Base-by-base conservation (phyloP, 2,329 filamentous ascomycete species). In the Xylaria sp. region DNA sequence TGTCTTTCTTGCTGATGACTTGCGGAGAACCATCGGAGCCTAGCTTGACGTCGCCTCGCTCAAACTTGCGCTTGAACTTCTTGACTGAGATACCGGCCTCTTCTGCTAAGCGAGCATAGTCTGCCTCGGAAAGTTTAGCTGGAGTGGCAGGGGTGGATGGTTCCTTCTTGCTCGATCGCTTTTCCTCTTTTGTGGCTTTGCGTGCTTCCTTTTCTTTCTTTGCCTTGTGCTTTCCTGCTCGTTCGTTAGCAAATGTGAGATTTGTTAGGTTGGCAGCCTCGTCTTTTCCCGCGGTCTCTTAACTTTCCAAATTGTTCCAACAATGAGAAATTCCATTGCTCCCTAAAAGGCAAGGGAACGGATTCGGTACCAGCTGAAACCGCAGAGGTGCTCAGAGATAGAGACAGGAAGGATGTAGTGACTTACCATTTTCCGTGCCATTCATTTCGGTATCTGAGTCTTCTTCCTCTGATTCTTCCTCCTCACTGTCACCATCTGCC, bases 11-110 rank as follows among this genome's bases (percentile, higher is more conserved):
- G 84, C 89, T 92, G 75, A 90, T 81, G 4, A 92, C 84, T 73
- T 88, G 85, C 48, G 91, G 89, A 60, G 86, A 89, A 66, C 91
- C 91, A 69, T 92, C 87, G 13, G 83, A 81, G 74, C 85, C 86
- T 72, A 93, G 82, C 77, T 88, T 84, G 72, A 94, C 91, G 76
- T 93, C 90, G 44, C 92, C 92, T 70, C 90, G 87, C 81, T 92
- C 91, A 73, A 89, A 89, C 85, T 93, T 93, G 79, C 90, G 87
- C 84, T 92, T 89, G 83, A 93, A 94, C 82, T 93, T 91, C 83
- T 88, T 89, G 63, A 92, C 87, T 7, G 90, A 92, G 67, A 94
- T 83, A 69, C 91, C 91, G 9, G 90, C 88, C 73, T 87, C 85
- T 68, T 87, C 88, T 48, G 92, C 92, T 54, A 90, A 79, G 53